Base-by-base conservation (phyloP, 495 filamentous ascomycete genomes). In the Monascus purpureus region DNA sequence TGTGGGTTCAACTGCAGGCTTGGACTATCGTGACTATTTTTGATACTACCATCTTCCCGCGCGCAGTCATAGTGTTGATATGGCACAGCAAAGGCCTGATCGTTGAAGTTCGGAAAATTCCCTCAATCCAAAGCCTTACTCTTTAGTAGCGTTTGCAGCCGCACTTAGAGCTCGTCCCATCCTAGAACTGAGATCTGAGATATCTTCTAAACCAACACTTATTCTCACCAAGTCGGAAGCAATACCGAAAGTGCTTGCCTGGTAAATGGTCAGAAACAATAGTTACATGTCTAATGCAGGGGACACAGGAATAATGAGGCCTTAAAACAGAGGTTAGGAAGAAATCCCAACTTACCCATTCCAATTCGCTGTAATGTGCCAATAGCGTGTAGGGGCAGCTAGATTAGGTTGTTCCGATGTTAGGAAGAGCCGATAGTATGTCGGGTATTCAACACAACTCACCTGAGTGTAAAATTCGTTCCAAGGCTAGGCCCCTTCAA, bases 401-500 rank as follows among this genome's bases (percentile, higher is more conserved):
- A 35, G 24, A 23, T 17, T 11, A 3, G 11, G 15, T 7, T 22
- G n/a, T n/a, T n/a, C 8, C 6, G 29, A 25, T 1, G 33, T 54
- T 32, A 52, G 46, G 16, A 20, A 29, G 3, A 16, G 27, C 12
- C 17, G 12, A 38, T 30, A 33, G 16, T 16, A 17, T 19, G 2
- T 28, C 11, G 13, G 16, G 4, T 8, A 25, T 4, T 4, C 15
- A n/a, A 13, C 9, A 11, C 6, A 31, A 43, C 49, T 43, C 35
- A 72, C 71, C 63, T 76, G 29, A 99, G 61, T 1, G 90, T 96
- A 53, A 99, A 96, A 46, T 97, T 97, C 0, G 92, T 96, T 0
- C 90, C 90, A 14, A 97, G 65, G 48, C 88, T 94, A 0, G 90
- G 90, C 0, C 90, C 90, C 53, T 97, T 97, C 19, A 79, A 72